These are phyloP conservation scores for Skeletonema grethae DNA, from an alignment of 108 stramenopile species.

Conservation along the genomic window DNA sequence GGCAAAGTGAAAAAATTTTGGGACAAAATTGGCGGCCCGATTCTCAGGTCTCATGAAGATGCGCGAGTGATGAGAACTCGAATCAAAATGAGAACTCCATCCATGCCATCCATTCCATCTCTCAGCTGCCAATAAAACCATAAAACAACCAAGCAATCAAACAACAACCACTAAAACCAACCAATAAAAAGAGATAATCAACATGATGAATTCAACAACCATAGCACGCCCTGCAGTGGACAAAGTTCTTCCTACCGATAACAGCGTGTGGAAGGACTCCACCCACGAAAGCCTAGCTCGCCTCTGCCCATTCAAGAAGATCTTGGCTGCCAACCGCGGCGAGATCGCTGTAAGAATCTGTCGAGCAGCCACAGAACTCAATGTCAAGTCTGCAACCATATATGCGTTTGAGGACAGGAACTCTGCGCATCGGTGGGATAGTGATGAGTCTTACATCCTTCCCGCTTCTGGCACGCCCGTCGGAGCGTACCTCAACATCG, in stretches of 20 bases:
- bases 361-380: conserved; percentile 46
- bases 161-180: background rate
- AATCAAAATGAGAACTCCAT: too few relatives aligned
- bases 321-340: conserved; percentile 45
- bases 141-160: background rate
- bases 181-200: background rate
- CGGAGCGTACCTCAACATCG: conserved; percentile 73
- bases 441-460: conserved; percentile 45
- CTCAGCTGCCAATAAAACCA: too few relatives aligned
- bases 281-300: background rate
- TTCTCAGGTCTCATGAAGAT: too few relatives aligned
- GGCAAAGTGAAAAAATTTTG: too few relatives aligned
- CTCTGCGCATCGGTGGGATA: conserved; percentile 43
- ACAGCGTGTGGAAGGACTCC: background rate
- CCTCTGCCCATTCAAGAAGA: conserved; percentile 40
- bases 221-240: background rate
- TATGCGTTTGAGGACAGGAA: conserved; percentile 47
- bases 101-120: too few relatives aligned
- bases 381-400: conserved; percentile 34
- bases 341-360: conserved; percentile 39
- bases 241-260: background rate
- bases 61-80: too few relatives aligned
- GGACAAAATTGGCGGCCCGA: too few relatives aligned
- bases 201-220: background rate
- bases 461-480: conserved; percentile 57